Evolutionary conservation across 2,329 filamentous ascomycete species (phyloP).

Genomic region (Arthroderma uncinatum): DNA sequence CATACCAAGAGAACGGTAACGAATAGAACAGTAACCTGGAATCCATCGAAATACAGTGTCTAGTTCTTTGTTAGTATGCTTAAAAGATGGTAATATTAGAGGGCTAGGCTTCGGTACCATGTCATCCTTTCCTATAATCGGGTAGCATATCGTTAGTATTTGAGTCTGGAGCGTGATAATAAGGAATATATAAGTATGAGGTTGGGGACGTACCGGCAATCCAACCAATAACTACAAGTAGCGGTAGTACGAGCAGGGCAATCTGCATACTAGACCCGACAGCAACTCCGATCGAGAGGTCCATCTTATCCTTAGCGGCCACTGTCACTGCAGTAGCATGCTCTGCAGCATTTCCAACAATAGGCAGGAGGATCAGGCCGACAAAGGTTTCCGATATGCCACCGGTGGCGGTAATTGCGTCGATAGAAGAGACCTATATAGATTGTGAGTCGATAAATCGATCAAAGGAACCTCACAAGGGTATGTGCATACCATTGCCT

Average conservation of each 20-base stretch:
- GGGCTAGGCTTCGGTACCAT: slow-evolving; percentile 37
- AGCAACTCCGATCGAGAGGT: slow-evolving; percentile 54
- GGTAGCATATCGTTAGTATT: not conserved
- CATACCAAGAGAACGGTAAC: slow-evolving; percentile 40
- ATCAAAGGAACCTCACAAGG: too few species aligned
- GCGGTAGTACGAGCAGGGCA: slow-evolving; percentile 49
- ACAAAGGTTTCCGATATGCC: slow-evolving; percentile 50
- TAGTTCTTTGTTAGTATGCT: slow-evolving; percentile 11
- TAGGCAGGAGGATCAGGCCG: slow-evolving; percentile 52
- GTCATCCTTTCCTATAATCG: slow-evolving; percentile 35
- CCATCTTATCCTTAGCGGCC: slow-evolving; percentile 57
- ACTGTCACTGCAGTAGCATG: slow-evolving; percentile 54
- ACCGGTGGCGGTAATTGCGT: slow-evolving; percentile 40
- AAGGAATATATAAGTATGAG: not conserved
- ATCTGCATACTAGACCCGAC: slow-evolving; percentile 58
- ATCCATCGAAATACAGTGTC: slow-evolving; percentile 60
- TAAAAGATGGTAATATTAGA: not conserved
- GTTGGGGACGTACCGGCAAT: slow-evolving; percentile 37
- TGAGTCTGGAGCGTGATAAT: not conserved
- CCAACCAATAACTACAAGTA: slow-evolving; percentile 53
- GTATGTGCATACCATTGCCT: slow-evolving; percentile 21
- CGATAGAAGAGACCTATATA: slow-evolving; percentile 13
- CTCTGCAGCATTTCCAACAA: slow-evolving; percentile 56
- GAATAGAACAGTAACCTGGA: slow-evolving; percentile 52
- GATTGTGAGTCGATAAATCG: not conserved